phyloP scores from a whole-genome alignment of 2,329 filamentous ascomycete genomes.

The Emmonsiellopsis sp. region DNA sequence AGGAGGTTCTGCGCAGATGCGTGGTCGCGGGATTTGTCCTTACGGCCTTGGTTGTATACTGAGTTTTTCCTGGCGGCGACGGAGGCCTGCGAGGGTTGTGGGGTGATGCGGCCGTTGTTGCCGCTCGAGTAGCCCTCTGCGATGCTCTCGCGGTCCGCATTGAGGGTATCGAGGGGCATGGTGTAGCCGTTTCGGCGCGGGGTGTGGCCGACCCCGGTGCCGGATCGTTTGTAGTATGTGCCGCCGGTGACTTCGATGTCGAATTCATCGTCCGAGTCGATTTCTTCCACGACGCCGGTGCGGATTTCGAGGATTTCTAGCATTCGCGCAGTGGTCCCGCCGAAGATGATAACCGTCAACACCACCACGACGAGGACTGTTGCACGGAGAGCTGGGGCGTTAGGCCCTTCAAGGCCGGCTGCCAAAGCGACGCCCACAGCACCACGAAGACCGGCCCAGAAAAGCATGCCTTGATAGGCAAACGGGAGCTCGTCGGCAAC shows the following conservation, averaged over 20 bases:
- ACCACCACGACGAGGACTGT: slow-evolving; percentile 98
- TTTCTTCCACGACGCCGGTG: slow-evolving; percentile 91
- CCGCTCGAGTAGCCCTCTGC: slow-evolving; percentile 48
- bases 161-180: slow-evolving; percentile 44
- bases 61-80: slow-evolving; percentile 42
- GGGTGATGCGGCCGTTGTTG: slow-evolving; percentile 43
- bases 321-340: slow-evolving; percentile 94
- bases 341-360: slow-evolving; percentile 96
- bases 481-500: slow-evolving; percentile 82
- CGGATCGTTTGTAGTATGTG: slow-evolving; percentile 71
- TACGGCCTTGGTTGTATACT: slow-evolving; percentile 36
- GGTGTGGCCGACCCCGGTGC: slow-evolving; percentile 65
- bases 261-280: slow-evolving; percentile 96
- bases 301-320: slow-evolving; percentile 93
- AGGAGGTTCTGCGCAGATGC: slow-evolving; percentile 45
- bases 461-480: slow-evolving; percentile 99
- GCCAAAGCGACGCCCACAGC: slow-evolving; percentile 93
- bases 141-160: slow-evolving; percentile 26
- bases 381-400: slow-evolving; percentile 73
- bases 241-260: slow-evolving; percentile 76
- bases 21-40: slow-evolving; percentile 30
- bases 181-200: slow-evolving; percentile 56
- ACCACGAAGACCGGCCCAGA: slow-evolving; percentile 92
- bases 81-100: slow-evolving; percentile 29
- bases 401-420: slow-evolving; percentile 73